These are phyloP conservation scores for Jatropha multifida DNA, from an alignment of 441 rosid species.

Conservation along the genomic window DNA sequence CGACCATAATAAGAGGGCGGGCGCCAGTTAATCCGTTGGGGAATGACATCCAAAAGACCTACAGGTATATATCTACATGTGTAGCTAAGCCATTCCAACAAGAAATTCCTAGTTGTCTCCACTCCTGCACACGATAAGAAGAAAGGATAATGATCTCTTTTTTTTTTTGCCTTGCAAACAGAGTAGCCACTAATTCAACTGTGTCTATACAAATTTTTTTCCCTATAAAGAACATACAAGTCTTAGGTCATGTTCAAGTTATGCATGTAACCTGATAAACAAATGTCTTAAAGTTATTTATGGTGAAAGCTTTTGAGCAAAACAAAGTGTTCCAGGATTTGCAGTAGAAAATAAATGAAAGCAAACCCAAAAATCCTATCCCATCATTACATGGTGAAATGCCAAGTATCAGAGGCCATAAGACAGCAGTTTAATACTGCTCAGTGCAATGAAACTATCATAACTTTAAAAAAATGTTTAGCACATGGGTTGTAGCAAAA, in stretches of 20 bases:
- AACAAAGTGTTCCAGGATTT: neutral
- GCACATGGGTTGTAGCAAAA: neutral
- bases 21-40: constrained; percentile 87
- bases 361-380: neutral
- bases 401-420: neutral
- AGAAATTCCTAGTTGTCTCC: constrained; percentile 90
- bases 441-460: neutral
- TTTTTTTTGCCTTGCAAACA: neutral
- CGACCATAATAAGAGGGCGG: constrained; percentile 87
- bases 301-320: neutral
- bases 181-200: neutral
- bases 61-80: constrained; percentile 82
- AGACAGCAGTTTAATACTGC: neutral
- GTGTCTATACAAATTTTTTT: neutral
- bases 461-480: neutral
- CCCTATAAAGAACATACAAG: neutral
- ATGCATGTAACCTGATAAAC: neutral
- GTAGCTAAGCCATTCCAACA: constrained; percentile 96
- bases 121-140: constrained; percentile 52
- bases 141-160: neutral
- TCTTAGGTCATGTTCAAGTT: neutral
- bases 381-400: neutral
- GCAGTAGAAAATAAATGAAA: neutral
- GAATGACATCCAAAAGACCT: constrained; percentile 80
- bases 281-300: neutral